These are phyloP conservation scores for Pyrus hybrid DNA, from an alignment of 331 rosid species.

Conservation along the genomic window DNA sequence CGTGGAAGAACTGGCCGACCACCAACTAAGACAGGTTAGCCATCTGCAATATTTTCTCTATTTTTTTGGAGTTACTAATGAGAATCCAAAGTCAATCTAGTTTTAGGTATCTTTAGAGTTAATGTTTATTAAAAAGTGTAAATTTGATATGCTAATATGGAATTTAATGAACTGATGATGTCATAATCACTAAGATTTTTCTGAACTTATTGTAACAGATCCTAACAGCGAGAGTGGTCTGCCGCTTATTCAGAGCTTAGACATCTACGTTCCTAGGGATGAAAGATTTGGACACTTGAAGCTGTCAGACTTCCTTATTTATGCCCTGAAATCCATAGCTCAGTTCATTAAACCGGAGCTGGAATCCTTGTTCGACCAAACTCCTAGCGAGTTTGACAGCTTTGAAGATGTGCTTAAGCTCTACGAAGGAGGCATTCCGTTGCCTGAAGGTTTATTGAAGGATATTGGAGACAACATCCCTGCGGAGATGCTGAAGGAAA, in stretches of 20 bases:
- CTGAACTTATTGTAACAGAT: conserved; percentile 26
- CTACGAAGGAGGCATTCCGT: conserved; percentile 58
- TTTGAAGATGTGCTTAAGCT: conserved; percentile 49
- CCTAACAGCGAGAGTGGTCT: conserved; percentile 43
- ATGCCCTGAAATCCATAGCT: conserved; percentile 48
- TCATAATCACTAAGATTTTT: not conserved
- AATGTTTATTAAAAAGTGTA: not conserved
- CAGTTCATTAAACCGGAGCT: conserved; percentile 66
- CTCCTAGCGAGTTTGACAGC: conserved; percentile 62
- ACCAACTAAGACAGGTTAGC: conserved; percentile 48
- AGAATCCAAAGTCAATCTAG: not conserved
- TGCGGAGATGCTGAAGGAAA: conserved; percentile 53
- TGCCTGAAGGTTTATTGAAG: conserved; percentile 45
- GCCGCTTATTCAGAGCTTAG: conserved; percentile 27
- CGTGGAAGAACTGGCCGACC: conserved; percentile 75
- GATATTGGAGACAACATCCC: conserved; percentile 40
- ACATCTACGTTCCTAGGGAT: conserved; percentile 76
- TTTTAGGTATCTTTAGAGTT: not conserved
- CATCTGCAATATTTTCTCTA: not conserved
- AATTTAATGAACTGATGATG: not conserved
- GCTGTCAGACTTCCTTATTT: conserved; percentile 66
- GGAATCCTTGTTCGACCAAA: conserved; percentile 43
- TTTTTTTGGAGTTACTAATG: not conserved
- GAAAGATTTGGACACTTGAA: conserved; percentile 85
- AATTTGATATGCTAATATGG: not conserved